Conservation (phyloP, 768 basidiomycete genomes). For the Lyophyllum semitale region DNA sequence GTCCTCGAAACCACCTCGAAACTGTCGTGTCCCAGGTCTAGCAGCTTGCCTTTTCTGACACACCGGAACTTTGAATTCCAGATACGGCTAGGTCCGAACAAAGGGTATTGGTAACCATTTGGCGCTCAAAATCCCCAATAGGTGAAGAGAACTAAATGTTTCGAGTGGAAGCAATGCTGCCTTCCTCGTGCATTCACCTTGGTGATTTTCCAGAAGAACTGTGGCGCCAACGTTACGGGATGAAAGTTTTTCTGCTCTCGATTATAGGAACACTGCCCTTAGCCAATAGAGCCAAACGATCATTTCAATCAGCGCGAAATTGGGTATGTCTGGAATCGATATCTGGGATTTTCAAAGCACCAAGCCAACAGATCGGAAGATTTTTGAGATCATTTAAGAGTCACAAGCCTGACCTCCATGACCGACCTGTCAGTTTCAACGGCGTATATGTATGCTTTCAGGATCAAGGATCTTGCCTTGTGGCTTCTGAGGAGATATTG, state of each 20-base stretch:
- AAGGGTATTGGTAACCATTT: slow-evolving; percentile 32
- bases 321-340: slow-evolving; percentile 7
- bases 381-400: slow-evolving; percentile 3
- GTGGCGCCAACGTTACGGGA: slow-evolving; percentile 28
- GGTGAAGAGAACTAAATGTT: slow-evolving; percentile 35
- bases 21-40: slow-evolving; percentile 42
- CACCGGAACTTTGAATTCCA: slow-evolving; percentile 50
- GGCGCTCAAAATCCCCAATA: slow-evolving; percentile 38
- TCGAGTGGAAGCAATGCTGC: slow-evolving; percentile 28
- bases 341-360: not conserved
- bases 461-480: slow-evolving; percentile 10
- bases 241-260: slow-evolving; percentile 4
- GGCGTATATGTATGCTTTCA: not conserved
- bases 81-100: slow-evolving; percentile 52
- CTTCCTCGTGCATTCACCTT: slow-evolving; percentile 23
- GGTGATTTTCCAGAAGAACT: slow-evolving; percentile 33
- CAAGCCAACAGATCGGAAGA: slow-evolving; percentile 4
- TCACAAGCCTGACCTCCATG: slow-evolving; percentile 5
- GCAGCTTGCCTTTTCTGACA: slow-evolving; percentile 44
- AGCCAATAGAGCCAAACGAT: slow-evolving; percentile 12
- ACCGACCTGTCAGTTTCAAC: slow-evolving; percentile 18
- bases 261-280: slow-evolving; percentile 8
- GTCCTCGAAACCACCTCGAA: slow-evolving; percentile 51
- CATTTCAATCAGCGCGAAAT: slow-evolving; percentile 28
- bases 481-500: slow-evolving; percentile 11